Percentiles rank a stretch among this genome's conserved stretches.
phyloP scores from a whole-genome alignment of 495 filamentous ascomycete species.

The Aspergillus taichungensis region DNA sequence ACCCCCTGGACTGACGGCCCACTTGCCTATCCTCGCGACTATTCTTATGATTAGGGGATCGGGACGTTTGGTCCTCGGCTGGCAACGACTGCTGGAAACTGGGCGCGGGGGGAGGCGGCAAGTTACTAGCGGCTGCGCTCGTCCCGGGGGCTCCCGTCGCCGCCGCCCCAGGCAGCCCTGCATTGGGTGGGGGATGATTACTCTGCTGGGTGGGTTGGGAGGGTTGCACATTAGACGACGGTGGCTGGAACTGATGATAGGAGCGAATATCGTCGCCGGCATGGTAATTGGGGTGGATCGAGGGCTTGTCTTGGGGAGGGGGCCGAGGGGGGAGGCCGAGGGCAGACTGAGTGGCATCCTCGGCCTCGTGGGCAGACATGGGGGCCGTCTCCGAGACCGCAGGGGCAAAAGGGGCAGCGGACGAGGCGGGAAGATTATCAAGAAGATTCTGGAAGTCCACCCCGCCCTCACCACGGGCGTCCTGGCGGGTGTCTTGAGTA shows the following conservation, averaged over 20 bases:
- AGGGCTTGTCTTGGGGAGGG: slow-evolving; percentile 45
- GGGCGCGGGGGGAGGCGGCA: slow-evolving; percentile 53
- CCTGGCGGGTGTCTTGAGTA: slow-evolving; percentile 9
- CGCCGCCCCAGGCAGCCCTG: slow-evolving; percentile 34
- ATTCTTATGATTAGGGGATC: slow-evolving; percentile 20
- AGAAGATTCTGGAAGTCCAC: slow-evolving; percentile 46
- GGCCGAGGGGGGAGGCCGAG: slow-evolving; percentile 40
- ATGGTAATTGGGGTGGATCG: slow-evolving; percentile 48
- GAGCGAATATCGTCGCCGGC: slow-evolving; percentile 47
- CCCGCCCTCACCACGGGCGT: slow-evolving; percentile 22
- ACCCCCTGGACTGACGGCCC: slow-evolving; percentile 17
- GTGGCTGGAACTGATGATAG: slow-evolving; percentile 44
- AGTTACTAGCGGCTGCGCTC: slow-evolving; percentile 41
- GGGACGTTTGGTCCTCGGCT: slow-evolving; percentile 29
- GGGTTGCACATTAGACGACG: slow-evolving; percentile 24
- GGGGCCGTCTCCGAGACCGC: slow-evolving; percentile 20
- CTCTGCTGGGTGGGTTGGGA: slow-evolving; percentile 33
- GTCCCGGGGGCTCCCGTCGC: slow-evolving; percentile 45
- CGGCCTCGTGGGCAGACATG: slow-evolving; percentile 20
- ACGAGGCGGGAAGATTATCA: slow-evolving; percentile 40
- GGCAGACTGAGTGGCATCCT: slow-evolving; percentile 29
- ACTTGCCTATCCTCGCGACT: slow-evolving; percentile 23
- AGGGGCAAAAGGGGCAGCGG: slow-evolving; percentile 27
- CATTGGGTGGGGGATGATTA: slow-evolving; percentile 35
- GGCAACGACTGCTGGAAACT: slow-evolving; percentile 42